phyloP scores from a whole-genome alignment of 2,329 filamentous ascomycete genomes.

The Neofusicoccum cordaticola region DNA sequence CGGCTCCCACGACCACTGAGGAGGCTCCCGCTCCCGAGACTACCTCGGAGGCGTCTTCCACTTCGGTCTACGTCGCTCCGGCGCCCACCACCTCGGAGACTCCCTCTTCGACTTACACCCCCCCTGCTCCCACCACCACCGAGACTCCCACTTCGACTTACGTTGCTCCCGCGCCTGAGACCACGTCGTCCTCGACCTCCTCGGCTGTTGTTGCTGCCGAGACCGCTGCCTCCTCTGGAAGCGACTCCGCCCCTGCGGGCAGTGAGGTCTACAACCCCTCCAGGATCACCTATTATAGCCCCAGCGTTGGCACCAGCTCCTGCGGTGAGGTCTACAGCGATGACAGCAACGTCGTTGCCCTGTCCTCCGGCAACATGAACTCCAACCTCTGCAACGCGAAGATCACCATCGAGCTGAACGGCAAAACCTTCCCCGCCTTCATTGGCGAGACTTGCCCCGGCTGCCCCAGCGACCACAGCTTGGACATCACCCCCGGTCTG shows the following conservation, averaged over 20 bases:
- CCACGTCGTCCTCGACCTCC: neutral
- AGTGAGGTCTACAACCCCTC: neutral
- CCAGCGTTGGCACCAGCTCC: conserved; percentile 27
- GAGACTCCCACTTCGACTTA: conserved; percentile 10
- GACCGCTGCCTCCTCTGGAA: neutral
- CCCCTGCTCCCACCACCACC: neutral
- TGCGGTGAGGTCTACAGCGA: conserved; percentile 30
- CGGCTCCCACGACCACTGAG: neutral
- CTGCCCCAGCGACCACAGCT: conserved; percentile 26
- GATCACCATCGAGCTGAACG: conserved; percentile 31
- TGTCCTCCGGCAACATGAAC: conserved; percentile 29
- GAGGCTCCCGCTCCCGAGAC: conserved; percentile 15
- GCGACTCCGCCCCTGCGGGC: neutral
- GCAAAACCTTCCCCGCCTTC: conserved; percentile 27
- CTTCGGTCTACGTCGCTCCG: conserved; percentile 22
- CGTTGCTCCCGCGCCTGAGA: conserved; percentile 1
- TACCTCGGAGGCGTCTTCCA: neutral
- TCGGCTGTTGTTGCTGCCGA: conserved; percentile 8
- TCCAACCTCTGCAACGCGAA: conserved; percentile 36
- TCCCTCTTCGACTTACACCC: conserved; percentile 17
- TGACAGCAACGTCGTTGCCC: conserved; percentile 28
- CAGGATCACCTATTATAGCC: conserved; percentile 34
- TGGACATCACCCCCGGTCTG: conserved; percentile 32
- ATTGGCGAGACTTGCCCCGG: conserved; percentile 37
- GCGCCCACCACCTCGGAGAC: conserved; percentile 17